Percentiles rank a stretch among this genome's conserved stretches.
These are phyloP conservation scores for Candida sanyaensis DNA, from an alignment of 1,139 yeast species.

Conservation along the genomic window DNA sequence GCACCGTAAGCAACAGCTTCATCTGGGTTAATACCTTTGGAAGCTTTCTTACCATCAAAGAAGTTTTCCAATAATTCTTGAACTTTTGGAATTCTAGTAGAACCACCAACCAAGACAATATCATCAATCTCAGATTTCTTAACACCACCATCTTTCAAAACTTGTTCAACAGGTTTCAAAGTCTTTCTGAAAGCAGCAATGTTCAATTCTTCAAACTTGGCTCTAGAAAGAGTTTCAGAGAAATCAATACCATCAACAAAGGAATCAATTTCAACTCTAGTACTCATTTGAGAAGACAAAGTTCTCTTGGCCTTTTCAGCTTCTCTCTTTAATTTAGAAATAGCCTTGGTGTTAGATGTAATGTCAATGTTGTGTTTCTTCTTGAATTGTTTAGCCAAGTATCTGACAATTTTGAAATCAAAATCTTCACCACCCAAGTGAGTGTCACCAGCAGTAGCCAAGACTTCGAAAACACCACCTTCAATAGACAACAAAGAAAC, in stretches of 20 bases:
- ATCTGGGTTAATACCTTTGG: conserved; percentile 96
- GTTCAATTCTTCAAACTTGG: conserved; percentile 93
- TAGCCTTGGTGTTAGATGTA: conserved; percentile 71
- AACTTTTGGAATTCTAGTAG: conserved; percentile 97
- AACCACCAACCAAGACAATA: conserved; percentile 95
- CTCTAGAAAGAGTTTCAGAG: conserved; percentile 89
- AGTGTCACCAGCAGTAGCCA: conserved; percentile 57
- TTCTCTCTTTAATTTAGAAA: conserved; percentile 91
- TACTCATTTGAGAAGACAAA: conserved; percentile 84
- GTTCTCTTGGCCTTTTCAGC: conserved; percentile 97
- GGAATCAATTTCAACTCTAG: conserved; percentile 92
- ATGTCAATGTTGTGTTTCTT: conserved; percentile 85
- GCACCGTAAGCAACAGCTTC: conserved; percentile 61
- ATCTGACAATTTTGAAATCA: conserved; percentile 85
- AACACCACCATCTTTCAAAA: conserved; percentile 84
- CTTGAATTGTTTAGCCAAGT: conserved; percentile 82
- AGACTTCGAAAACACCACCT: conserved; percentile 55
- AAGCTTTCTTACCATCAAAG: conserved; percentile 91
- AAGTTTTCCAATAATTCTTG: conserved; percentile 84
- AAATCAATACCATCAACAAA: conserved; percentile 95
- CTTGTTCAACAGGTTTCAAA: conserved; percentile 91
- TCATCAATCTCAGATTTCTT: conserved; percentile 84
- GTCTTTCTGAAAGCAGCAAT: conserved; percentile 86
- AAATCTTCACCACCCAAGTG: conserved; percentile 89
- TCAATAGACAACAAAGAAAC: conserved; percentile 52